Base-by-base conservation (phyloP, 2,329 filamentous ascomycete species). In the Raffaelea arxii region DNA sequence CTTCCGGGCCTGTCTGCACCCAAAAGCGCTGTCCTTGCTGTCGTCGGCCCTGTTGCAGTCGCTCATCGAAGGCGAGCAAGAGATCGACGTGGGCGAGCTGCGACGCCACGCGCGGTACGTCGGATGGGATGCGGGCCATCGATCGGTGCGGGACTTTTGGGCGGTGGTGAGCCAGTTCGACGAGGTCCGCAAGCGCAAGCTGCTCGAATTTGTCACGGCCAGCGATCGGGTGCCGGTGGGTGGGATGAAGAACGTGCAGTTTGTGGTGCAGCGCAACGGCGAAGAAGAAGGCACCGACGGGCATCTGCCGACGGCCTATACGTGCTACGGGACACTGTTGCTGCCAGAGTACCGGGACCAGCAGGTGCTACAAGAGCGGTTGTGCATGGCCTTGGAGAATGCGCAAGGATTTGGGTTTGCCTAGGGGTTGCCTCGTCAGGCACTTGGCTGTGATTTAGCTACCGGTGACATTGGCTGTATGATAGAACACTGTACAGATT, bases 191-290 rank as follows among this genome's bases (percentile, higher is more conserved):
- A 84, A 84, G 63, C 77, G 80, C 44, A 80, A 78, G 56, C 67
- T 98, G 27, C 72, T 98, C 25, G 89, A 96, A 61, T 98, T 98
- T 58, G 90, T 98, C 25, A 98, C 92, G 14, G 91, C 91, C 1
- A 91, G 83, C 56, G 90, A 96, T 59, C 77, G 92, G 2, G 78
- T 97, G 2, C 92, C 92, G 0, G 86, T 95, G 0, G 89, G 86
- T 19, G 92, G 92, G 3, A 80, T 90, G 58, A 76, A 78, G 52
- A 88, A 85, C 55, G 69, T 97, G 41, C 81, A 85, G 57, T 97
- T 97, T 62, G 78, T 86, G 14, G 75, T 98, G 38, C 84, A 91
- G 63, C 80, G 77, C 56, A 88, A 89, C 58, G 80, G 86, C 16
- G 72, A 80, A 46, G 83, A 77, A 53, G 67, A 72, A 6, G 70